Conservation (phyloP, 1,284 basidiomycete genomes). For the Cutaneotrichosporon spelunceum region DNA sequence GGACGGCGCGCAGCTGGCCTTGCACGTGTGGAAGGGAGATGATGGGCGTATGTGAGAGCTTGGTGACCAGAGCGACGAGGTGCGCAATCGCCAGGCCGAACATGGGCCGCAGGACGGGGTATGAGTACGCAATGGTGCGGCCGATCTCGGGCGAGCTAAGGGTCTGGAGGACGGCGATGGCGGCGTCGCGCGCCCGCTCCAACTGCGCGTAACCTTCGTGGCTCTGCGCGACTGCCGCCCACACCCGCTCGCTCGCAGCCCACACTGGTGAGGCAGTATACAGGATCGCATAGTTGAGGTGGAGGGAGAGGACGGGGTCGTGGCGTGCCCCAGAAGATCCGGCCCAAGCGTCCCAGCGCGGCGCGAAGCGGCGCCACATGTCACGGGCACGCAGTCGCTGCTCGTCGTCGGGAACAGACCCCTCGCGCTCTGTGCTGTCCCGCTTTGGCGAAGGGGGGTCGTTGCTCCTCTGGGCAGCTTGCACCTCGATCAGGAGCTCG, state of each 20-base stretch:
- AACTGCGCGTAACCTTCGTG: constrained; percentile 44
- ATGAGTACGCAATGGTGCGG: constrained; percentile 46
- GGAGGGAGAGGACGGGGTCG: constrained; percentile 38
- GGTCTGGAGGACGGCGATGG: constrained; percentile 42
- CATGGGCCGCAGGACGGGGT: constrained; percentile 45
- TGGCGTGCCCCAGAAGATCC: constrained; percentile 28
- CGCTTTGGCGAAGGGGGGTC: constrained; percentile 1
- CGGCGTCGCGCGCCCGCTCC: constrained; percentile 46
- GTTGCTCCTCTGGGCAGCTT: constrained; percentile 10
- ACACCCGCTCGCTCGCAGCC: constrained; percentile 33
- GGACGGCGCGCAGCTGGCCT: constrained; percentile 37
- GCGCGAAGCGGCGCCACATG: constrained; percentile 33
- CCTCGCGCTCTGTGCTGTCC: not conserved
- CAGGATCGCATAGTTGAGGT: constrained; percentile 47
- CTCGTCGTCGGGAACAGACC: constrained; percentile 5
- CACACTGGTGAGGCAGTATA: constrained; percentile 43
- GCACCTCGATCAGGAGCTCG: constrained; percentile 43
- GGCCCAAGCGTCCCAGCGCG: constrained; percentile 44
- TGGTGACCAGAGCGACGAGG: constrained; percentile 32
- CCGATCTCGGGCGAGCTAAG: constrained; percentile 47
- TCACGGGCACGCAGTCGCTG: constrained; percentile 22
- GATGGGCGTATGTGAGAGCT: constrained; percentile 31
- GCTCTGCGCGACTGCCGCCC: constrained; percentile 38
- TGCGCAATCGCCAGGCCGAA: constrained; percentile 44
- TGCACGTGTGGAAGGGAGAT: constrained; percentile 35